phyloP scores from a whole-genome alignment of 176 grass and related monocot genomes.

The Alloteropsis semialata region DNA sequence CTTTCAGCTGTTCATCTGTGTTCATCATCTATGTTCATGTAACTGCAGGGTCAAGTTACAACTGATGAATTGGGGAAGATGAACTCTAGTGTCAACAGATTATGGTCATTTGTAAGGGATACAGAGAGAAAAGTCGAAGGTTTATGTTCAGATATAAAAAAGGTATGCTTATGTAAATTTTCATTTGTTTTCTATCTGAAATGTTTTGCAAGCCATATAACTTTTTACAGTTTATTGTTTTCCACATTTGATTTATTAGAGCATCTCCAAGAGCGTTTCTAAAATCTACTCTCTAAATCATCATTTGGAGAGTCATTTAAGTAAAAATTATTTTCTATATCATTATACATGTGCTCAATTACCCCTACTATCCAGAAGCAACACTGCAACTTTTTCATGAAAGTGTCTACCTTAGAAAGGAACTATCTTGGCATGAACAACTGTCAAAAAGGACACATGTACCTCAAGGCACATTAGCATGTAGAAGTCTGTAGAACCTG shows the following conservation, averaged over 20 bases:
- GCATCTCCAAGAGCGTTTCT: too few species aligned
- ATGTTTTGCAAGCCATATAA: not conserved
- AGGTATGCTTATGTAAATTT: slow-evolving; percentile 9
- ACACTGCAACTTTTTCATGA: too few species aligned
- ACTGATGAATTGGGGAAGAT: slow-evolving; percentile 26
- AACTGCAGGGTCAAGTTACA: slow-evolving; percentile 27
- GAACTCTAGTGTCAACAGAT: slow-evolving; percentile 16
- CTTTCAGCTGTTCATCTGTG: slow-evolving; percentile 22
- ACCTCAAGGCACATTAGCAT: too few species aligned
- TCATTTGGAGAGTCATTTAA: too few species aligned
- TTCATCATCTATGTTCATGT: not conserved
- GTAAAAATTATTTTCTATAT: too few species aligned
- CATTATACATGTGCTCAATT: too few species aligned
- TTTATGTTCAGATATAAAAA: slow-evolving; percentile 35
- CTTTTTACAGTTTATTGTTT: not conserved
- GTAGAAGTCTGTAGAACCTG: not conserved
- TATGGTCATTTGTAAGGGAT: slow-evolving; percentile 32
- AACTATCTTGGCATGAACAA: too few species aligned
- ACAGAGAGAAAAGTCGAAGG: slow-evolving; percentile 37
- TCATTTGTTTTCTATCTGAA: not conserved
- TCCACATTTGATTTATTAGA: not conserved
- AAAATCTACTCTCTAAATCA: too few species aligned
- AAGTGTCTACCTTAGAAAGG: too few species aligned
- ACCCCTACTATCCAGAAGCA: too few species aligned
- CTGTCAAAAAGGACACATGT: too few species aligned